Percentiles rank a stretch among this genome's conserved stretches.
Conservation (phyloP, 768 basidiomycete genomes). For the Podaxis mareebaensis region DNA sequence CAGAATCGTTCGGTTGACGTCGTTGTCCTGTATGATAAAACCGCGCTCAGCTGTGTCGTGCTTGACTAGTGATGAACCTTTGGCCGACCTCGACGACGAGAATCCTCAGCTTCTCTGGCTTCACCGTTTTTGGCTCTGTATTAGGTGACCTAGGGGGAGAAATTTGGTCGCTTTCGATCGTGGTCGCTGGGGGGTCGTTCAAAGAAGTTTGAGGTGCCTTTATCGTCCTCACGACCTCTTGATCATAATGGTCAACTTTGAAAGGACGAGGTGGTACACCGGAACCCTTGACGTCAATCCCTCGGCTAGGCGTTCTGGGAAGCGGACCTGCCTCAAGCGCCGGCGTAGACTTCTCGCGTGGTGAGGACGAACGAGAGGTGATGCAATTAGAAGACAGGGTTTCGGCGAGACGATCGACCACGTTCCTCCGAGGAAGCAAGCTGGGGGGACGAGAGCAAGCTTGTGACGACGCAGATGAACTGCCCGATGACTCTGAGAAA, state of each 20-base stretch:
- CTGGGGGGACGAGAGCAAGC: slow-evolving; percentile 18
- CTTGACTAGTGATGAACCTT: not conserved
- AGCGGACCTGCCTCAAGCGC: not conserved
- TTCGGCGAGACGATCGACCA: slow-evolving; percentile 50
- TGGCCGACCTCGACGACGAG: slow-evolving; percentile 66
- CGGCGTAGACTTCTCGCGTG: not conserved
- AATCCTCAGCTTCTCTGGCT: slow-evolving; percentile 39
- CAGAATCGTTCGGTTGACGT: slow-evolving; percentile 71
- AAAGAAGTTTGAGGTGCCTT: not conserved
- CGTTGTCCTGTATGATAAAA: slow-evolving; percentile 58
- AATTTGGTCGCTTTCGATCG: not conserved
- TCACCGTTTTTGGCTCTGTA: not conserved
- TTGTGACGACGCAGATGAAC: slow-evolving; percentile 19
- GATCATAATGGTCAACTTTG: slow-evolving; percentile 31
- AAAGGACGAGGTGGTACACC: slow-evolving; percentile 34
- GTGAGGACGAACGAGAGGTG: slow-evolving; percentile 15
- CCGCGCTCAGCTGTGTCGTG: not conserved
- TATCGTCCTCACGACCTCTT: slow-evolving; percentile 12
- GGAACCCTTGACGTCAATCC: slow-evolving; percentile 29
- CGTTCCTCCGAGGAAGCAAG: slow-evolving; percentile 22
- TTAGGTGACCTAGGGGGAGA: not conserved
- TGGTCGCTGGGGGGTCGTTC: not conserved
- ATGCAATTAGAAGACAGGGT: slow-evolving; percentile 43
- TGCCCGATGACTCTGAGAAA: slow-evolving; percentile 24
- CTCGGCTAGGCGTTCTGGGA: slow-evolving; percentile 12